Conservation (phyloP, 139 green algal species). For the Astrephomene gubernaculifera region DNA sequence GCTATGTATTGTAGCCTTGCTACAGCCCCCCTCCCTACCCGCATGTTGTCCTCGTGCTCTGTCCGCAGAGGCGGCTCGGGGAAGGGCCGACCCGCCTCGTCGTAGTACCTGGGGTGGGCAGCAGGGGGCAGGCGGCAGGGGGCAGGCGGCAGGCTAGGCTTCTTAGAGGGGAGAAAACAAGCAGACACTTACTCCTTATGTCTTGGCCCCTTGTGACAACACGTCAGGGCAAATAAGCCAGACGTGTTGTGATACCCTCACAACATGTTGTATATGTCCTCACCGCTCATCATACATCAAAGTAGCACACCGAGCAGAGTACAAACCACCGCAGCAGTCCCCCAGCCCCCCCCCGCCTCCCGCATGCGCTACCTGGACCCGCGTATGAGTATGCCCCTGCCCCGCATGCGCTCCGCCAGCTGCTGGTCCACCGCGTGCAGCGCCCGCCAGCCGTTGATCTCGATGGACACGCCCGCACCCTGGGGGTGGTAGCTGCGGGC, state of each 20-base stretch:
- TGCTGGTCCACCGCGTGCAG: conserved; percentile 11
- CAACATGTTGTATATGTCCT: too few relatives aligned
- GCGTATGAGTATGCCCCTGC: not conserved
- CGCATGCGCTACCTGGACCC: not conserved
- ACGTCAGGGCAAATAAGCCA: not conserved
- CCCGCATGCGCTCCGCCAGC: conserved; percentile 17
- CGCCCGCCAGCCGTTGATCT: conserved; percentile 24
- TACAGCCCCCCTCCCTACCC: too few relatives aligned
- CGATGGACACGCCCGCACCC: conserved; percentile 13
- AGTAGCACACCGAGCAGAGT: not conserved
- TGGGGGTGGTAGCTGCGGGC: not conserved
- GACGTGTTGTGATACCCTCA: not conserved
- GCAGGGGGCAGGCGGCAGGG: too few relatives aligned
- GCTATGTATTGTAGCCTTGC: too few relatives aligned
- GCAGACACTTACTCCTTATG: not conserved
- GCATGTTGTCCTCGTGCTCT: too few relatives aligned
- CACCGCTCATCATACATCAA: too few relatives aligned
- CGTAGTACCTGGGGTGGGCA: not conserved
- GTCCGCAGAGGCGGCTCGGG: too few relatives aligned
- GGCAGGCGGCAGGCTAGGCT: too few relatives aligned
- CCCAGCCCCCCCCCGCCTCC: not conserved
- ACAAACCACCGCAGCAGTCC: not conserved
- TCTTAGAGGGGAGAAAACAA: not conserved
- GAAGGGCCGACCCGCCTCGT: not conserved
- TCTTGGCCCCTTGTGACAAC: too few relatives aligned